A percentile compares a stretch with the other conserved stretches of the same genome.
Conservation (phyloP, 2,329 filamentous ascomycete species). For the Diaporthe sp. region DNA sequence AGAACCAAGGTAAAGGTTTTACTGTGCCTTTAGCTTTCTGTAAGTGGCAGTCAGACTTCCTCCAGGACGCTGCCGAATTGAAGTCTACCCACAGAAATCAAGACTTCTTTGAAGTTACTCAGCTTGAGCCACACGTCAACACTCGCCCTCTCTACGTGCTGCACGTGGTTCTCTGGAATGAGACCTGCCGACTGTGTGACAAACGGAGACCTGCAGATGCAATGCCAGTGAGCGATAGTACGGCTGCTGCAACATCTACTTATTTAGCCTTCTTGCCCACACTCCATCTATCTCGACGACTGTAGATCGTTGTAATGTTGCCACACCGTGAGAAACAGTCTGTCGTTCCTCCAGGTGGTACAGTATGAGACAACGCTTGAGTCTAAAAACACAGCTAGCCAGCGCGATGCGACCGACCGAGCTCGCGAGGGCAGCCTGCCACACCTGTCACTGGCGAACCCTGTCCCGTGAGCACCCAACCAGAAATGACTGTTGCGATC, state of each 20-base stretch:
- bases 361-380: neutral
- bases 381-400: neutral
- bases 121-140: no score
- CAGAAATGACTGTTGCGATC: neutral
- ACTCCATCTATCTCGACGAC: neutral
- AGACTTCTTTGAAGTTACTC: no score
- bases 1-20: neutral
- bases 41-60: neutral
- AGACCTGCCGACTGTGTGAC: neutral
- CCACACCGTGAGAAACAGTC: neutral
- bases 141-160: no score
- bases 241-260: neutral
- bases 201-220: neutral
- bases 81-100: neutral
- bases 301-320: neutral
- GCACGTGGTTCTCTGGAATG: no score
- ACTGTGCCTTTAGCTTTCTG: neutral
- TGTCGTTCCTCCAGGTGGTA: neutral
- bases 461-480: neutral
- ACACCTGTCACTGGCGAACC: conserved; percentile 8
- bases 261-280: neutral
- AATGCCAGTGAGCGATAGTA: neutral
- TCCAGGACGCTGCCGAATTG: neutral
- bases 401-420: neutral
- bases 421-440: neutral